Base-by-base conservation (phyloP, 2,329 filamentous ascomycete genomes). In the Pseudogymnoascus sp. region DNA sequence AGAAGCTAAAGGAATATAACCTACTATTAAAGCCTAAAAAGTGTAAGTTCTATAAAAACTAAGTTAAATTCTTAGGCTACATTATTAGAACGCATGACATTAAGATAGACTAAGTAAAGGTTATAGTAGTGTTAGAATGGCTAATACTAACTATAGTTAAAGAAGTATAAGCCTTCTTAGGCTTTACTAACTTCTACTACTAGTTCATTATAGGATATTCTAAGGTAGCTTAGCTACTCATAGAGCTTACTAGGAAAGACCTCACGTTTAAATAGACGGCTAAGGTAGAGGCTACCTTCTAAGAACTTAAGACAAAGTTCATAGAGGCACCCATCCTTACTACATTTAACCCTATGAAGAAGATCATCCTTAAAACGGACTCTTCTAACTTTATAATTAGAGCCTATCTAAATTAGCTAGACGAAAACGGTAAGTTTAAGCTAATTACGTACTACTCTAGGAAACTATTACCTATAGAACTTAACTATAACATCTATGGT, bases 401-500 rank as follows among this genome's bases (percentile, higher is more conserved):
- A 14, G 44, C 4, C 26, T 26, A 4, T 31, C 10, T 53, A 26
- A 26, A 26, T 3, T 4, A 53, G 4, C 44, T 26, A 16, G 44
- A 53, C 5, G 5, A 26, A 1, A 26, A 13, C 2, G 5, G 14
- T 14, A 53, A 53, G 44, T 14, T 53, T 6, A 13, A 53, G 26
- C 44, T 1, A 53, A 16, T 53, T 14, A 6, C 2, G 6, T 53
- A 26, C 44, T 53, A 26, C 14, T 53, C 6, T 26, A 53, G 44
- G 14, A 53, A 53, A 31, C 6, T 53, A 2, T 24, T 2, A 26
- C 19, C 8, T 26, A 8, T 3, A 53, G 64, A 69, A 37, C 44
- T 61, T 13, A 76, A 75, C 64, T 76, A 76, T 63, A 47, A 72
- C 13, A 74, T 74, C 8, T 68, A 76, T 59, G 65, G 76, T 59